Evolutionary conservation across 2,329 filamentous ascomycete species (phyloP), one percentile per base, ranked within the genome.

Genomic region (Colletotrichum salicis): DNA sequence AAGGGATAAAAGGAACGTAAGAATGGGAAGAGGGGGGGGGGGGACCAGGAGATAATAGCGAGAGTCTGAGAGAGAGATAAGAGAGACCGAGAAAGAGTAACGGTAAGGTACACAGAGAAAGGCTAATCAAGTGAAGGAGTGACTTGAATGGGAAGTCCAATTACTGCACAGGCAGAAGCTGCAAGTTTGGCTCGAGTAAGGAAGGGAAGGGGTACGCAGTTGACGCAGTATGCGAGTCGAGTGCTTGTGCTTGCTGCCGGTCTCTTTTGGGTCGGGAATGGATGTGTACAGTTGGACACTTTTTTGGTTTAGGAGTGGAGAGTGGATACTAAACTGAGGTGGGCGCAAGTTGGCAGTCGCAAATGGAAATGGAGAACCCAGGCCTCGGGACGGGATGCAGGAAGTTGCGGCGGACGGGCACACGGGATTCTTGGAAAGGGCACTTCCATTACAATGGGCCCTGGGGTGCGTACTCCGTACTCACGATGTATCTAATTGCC

Each of bases 61-160:
- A 33, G 24, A 67, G 64, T 67, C 31, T 24, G 19, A 41, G 19
- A 67, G 29, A 61, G 41, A 15, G 11, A 33, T 29, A 58, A 33
- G 35, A 33, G 35, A 52, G 41, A 55, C 55, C 59, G 48, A 60
- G 35, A 59, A 66, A 29, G 5, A 58, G 22, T 41, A 41, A 41
- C 2, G 6, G 37, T 1, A 41, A 41, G 37, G 37, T n/a, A 29
- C 52, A 55, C n/a, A 48, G 45, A 31, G 24, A 48, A 51, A 66
- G 63, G 58, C 67, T 62, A 62, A 55, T 41, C n/a, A 70, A 70
- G 37, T 41, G 27, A 71, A 70, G 60, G 70, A 72, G 70, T 57
- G 70, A 72, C 70, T 56, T 59, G 59, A 64, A 64, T 24, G 55
- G 65, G 59, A 56, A 68, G 54, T 35, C 35, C 70, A 56, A 56